Base-by-base conservation (phyloP, 768 basidiomycete species). In the Fomitopsis pulvina region DNA sequence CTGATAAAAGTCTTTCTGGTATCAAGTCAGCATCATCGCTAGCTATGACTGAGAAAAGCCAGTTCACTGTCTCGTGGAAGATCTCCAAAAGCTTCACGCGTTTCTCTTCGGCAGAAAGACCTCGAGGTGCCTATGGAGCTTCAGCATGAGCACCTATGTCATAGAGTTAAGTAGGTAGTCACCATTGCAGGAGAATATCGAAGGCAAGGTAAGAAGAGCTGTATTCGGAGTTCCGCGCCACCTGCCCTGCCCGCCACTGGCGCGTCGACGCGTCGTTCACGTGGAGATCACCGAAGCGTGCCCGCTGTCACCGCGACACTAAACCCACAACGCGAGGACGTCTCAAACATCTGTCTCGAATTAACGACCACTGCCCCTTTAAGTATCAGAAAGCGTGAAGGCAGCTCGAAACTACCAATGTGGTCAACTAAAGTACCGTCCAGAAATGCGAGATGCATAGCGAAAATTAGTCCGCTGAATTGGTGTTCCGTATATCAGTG, bases 31-130 rank as follows among this genome's bases (percentile, higher is more conserved):
- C 18, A 41, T 20, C 25, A 38, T 40, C 32, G 26, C 21, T 25
- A 25, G 14, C 21, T 42, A 9, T 20, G 26, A 16, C 28, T 43
- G 12, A 20, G 12, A 41, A 52, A 47, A 51, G 10, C 0, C n/a
- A 54, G n/a, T 64, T 52, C 60, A 91, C 92, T 14, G 85, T 84
- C 66, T 97, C 93, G 59, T 93, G 92, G 60, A 97, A 95, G 56
- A 97, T 90, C 68, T 94, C 93, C 18, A 95, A 67, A 48, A 97
- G 66, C 64, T 87, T 92, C 52, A 83, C 74, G 60, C 88, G 85
- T 68, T 97, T 96, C 66, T 96, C 93, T 59, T 94, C 91, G 5
- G 76, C 79, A 21, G 90, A 92, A 29, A 97, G 73, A 59, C 93
- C 92, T 68, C 88, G 76, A 27, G 86, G 85, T 48, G 86, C 84